Evolutionary conservation across 345 rosid genomes (phyloP), one percentile per base, ranked within the genome.

Genomic region (Excoecaria cochinchinensis): DNA sequence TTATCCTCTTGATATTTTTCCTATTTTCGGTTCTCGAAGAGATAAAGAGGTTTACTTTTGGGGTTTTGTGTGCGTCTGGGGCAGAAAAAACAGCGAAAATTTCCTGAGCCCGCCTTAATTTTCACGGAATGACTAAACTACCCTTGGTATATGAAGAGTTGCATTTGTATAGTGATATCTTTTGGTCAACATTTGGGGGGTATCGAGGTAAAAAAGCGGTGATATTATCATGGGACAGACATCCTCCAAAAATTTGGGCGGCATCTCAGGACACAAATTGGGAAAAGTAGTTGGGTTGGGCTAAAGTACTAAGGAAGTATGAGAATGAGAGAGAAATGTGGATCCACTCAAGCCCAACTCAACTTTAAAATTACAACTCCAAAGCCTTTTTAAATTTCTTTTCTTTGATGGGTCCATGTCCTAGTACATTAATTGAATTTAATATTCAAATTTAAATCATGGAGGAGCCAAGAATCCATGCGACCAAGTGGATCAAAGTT

Each of bases 1-100:
- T 83, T 88, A 86, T 88, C 91, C 81, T 62, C 3, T 38, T 38
- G 40, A 5, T 17, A 57, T 38, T 80, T 67, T 38, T 60, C 44
- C 36, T 44, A 1, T 3, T 51, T n/a, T 55, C 25, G 50, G 21
- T 24, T 16, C 0, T 38, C 10, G 25, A 58, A 40, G 19, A 69
- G 58, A 74, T 68, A 68, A 47, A 61, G 42, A 39, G 55, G 44
- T 5, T 36, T 3, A 25, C 66, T 55, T 66, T 16, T 14, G 47
- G 58, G 47, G 39, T 16, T 56, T 17, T 64, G 48, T 39, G 25
- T 52, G 42, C 1, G 44, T 15, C 16, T 19, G 31, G 0, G 42
- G 8, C 1, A 25, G 59, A 25, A 4, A n/a, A 17, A 6, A 19
- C 6, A 16, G 9, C 3, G 22, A 52, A 17, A 22, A 44, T 38